phyloP scores from a whole-genome alignment of 306 rosid genomes.

The Lablab purpureus region DNA sequence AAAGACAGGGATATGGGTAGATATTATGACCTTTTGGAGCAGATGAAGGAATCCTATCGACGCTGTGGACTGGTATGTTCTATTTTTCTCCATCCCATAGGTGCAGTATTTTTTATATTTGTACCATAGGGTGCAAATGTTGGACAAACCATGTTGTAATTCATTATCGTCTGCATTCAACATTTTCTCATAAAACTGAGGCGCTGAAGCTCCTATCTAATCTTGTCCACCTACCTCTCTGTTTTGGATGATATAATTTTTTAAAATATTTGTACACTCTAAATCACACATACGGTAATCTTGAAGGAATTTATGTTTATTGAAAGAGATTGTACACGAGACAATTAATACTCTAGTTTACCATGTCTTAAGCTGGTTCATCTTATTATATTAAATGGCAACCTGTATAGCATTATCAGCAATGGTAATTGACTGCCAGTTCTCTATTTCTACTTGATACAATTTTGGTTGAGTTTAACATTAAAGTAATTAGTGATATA shows the following conservation, averaged over 20 bases:
- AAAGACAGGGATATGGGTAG: constrained; percentile 68
- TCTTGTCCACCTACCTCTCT: constrained; percentile 32
- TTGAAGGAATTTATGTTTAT: constrained; percentile 23
- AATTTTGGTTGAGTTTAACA: constrained; percentile 12
- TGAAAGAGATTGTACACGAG: constrained; percentile 17
- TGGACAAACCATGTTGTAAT: constrained; percentile 19
- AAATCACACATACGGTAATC: neutral
- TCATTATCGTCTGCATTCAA: constrained; percentile 28
- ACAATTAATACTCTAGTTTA: constrained; percentile 25
- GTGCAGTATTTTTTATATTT: constrained; percentile 28
- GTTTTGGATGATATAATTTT: constrained; percentile 15
- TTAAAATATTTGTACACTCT: constrained; percentile 27
- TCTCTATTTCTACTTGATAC: constrained; percentile 19
- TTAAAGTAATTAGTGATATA: constrained; percentile 24
- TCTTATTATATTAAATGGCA: constrained; percentile 12
- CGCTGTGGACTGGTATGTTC: constrained; percentile 71
- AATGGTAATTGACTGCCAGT: neutral
- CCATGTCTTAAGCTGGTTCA: constrained; percentile 12
- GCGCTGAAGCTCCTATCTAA: neutral
- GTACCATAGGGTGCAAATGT: constrained; percentile 27
- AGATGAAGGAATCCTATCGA: constrained; percentile 75
- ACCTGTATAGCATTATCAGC: neutral
- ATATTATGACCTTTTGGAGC: constrained; percentile 61
- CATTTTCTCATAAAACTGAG: constrained; percentile 24
- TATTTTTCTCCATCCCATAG: constrained; percentile 30